Base-by-base conservation (phyloP, 2,329 filamentous ascomycete genomes). In the Neofusicoccum kwambonambiense region DNA sequence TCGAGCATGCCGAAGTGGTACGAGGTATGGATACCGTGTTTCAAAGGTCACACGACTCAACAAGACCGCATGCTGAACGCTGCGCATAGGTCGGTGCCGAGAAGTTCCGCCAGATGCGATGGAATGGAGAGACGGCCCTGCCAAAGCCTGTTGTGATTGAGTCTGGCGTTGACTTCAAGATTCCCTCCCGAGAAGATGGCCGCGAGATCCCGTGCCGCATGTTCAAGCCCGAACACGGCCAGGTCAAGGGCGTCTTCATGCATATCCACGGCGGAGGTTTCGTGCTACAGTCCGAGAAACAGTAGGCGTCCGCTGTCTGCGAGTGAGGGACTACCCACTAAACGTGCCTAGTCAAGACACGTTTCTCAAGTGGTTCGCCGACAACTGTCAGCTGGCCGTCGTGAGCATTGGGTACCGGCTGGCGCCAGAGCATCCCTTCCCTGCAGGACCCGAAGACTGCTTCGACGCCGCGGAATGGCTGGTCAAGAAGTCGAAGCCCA, bases 361-460 rank as follows among this genome's bases (percentile, higher is more conserved):
- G 0, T 77, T 80, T 39, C 75, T 87, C 11, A 78, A 83, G 62
- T 76, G 76, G 67, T 81, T 84, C 72, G 83, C 84, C 52, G 79
- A 86, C 67, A 72, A 75, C 34, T 80, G 76, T 52, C 75, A 81
- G 42, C 65, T 86, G 2, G 81, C 81, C 0, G 81, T 84, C 15
- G 72, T 88, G 12, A 85, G 82, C 0, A 80, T 87, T 6, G 86
- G 85, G 1, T 89, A 89, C 71, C 79, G 86, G 34, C 80, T 86
- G 17, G 85, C 86, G 0, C 87, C 87, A 0, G 86, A 89, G 70
- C 66, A 87, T 68, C 84, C 85, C 0, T 87, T 81, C 70, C 86
- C 87, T 0, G 79, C 78, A 0, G 82, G 79, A 0, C 79, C 81
- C 3, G 78, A 88, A 61, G 86, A 88, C 71, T 86, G 84, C 73